Percentiles rank a stretch among this genome's conserved stretches.
Conservation (phyloP, 257 asterid genomes). For the Cynanchum wilfordii region DNA sequence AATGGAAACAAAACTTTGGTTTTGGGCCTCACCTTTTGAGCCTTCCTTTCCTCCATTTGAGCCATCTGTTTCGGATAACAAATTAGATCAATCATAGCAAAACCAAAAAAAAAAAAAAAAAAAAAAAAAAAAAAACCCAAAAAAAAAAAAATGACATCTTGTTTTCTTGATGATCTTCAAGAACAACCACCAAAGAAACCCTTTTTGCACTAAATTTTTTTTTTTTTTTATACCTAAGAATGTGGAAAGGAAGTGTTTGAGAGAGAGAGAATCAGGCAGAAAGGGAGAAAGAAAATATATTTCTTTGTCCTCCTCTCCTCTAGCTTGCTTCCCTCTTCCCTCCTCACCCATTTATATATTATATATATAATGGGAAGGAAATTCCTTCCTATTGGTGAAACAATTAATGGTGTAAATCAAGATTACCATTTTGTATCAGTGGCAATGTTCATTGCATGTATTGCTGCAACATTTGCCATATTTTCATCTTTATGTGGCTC, state of each 20-base stretch:
- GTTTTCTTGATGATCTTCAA: not conserved
- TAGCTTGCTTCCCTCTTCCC: not conserved
- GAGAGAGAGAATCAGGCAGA: not conserved
- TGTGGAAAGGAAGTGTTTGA: not conserved
- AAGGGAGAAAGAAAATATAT: not conserved
- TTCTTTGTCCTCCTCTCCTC: not conserved
- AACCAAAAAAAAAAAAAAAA: not conserved
- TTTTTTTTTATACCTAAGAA: not conserved
- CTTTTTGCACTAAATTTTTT: not conserved
- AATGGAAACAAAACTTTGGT: not conserved
- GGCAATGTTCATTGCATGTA: constrained; percentile 26
- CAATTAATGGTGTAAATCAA: constrained; percentile 15
- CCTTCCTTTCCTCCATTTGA: constrained; percentile 33
- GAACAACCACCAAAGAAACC: not conserved
- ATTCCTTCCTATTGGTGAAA: constrained; percentile 28
- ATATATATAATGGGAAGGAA: constrained; percentile 41
- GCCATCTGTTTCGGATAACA: constrained; percentile 37
- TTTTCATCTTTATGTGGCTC: constrained; percentile 60
- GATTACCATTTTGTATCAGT: constrained; percentile 22
- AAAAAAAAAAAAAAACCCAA: not conserved
- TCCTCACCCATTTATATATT: not conserved
- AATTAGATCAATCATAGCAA: not conserved
- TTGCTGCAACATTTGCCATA: constrained; percentile 28
- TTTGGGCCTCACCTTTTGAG: constrained; percentile 31
- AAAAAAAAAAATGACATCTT: not conserved